Base-by-base conservation (phyloP, 352 stramenopile genomes). In the Phytophthora fragariae region DNA sequence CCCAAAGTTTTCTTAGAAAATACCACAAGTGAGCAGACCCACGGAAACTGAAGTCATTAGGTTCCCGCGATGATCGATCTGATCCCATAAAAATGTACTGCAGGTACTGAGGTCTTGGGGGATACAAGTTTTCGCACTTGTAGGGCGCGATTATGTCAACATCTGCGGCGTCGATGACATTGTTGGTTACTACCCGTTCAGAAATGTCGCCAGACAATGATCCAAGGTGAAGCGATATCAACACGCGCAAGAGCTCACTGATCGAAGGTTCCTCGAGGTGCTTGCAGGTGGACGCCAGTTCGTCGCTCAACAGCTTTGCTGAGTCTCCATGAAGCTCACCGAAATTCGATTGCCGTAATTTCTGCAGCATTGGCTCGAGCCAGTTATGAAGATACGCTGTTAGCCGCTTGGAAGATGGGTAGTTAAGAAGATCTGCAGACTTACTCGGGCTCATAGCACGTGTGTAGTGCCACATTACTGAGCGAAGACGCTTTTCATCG, bases 1-100 rank as follows among this genome's bases (percentile, higher is more conserved):
- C 54, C 62, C 62, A 81, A 0, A 83, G 46, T 47, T 70, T 74
- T 15, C 50, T 71, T 7, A 83, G 17, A 21, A 83, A 83, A 33
- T 31, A 35, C 76, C 74, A 79, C 33, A 77, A 46, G 21, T 77
- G 74, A 7, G 62, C 61, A 24, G 65, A 81, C 2, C 74, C 74
- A 33, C 29, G n/a, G 19, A 83, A 79, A 27, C 65, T 83, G 14
- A 31, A 21, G 29, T 83, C 76, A 33, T 73, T 64, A 17, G 44
- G 11, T 21, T 83, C 70, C 0, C 53, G 65, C 1, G 47, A 57
- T 14, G 58, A 68, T 61, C 76, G 49, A 39, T 76, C 73, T 5
- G 62, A 50, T 14, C 24, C 57, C 15, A 12, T 62, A 47, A 68
- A 76, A 39, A 65, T 58, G n/a, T 72, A 64, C 39, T 72, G 69